These are phyloP conservation scores for Leucaena leucocephala DNA, from an alignment of 306 rosid species.

Conservation along the genomic window DNA sequence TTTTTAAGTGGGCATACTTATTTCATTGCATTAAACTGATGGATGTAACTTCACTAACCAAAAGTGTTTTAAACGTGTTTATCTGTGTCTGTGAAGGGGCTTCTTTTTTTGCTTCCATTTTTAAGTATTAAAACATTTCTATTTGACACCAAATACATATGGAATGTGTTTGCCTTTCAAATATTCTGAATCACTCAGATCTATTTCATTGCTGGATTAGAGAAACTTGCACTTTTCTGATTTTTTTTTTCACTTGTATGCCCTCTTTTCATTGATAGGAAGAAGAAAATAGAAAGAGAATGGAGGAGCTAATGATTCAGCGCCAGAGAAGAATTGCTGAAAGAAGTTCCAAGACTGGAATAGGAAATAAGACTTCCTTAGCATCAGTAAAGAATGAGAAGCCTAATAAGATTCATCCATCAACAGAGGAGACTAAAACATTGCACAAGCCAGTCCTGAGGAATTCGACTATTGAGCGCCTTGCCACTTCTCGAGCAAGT, in stretches of 20 bases:
- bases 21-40: conserved; percentile 7
- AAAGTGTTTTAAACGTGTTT: not conserved
- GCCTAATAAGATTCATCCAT: conserved; percentile 47
- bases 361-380: conserved; percentile 41
- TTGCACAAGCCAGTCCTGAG: conserved; percentile 61
- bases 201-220: conserved; percentile 14
- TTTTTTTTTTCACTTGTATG: conserved; percentile 26
- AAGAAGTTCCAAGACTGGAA: conserved; percentile 62
- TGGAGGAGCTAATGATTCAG: conserved; percentile 64
- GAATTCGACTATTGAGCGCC: conserved; percentile 86
- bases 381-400: conserved; percentile 53
- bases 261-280: conserved; percentile 52
- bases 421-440: conserved; percentile 59
- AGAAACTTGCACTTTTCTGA: conserved; percentile 11
- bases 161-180: conserved; percentile 10
- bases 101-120: not conserved
- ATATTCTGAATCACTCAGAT: conserved; percentile 1
- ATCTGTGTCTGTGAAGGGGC: not conserved
- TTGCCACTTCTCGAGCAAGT: conserved; percentile 61
- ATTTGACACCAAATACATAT: not conserved
- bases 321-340: conserved; percentile 98
- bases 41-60: not conserved
- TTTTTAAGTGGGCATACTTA: not conserved
- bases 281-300: conserved; percentile 79
- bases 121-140: not conserved